Conservation (phyloP, 179 eudicot species). For the Patellifolia procumbens region DNA sequence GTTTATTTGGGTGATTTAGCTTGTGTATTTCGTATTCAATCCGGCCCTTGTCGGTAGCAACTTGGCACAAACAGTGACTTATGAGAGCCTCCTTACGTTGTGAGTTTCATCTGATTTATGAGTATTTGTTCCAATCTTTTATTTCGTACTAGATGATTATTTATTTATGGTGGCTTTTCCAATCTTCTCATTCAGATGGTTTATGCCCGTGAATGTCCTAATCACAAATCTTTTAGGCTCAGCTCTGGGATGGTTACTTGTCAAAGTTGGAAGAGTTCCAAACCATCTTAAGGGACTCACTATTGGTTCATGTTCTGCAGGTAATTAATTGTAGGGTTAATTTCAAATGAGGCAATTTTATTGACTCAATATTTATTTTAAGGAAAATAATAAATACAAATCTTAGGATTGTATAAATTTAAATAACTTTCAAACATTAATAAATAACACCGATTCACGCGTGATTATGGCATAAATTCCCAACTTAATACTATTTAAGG, state of each 20-base stretch:
- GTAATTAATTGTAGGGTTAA: no score
- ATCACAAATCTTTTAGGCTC: constrained; percentile 28
- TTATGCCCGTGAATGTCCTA: constrained; percentile 35
- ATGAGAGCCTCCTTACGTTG: constrained; percentile 56
- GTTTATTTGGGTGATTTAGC: constrained; percentile 30
- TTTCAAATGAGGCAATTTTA: no score
- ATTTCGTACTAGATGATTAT: not conserved
- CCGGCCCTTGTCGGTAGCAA: constrained; percentile 69
- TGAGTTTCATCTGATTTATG: constrained; percentile 23
- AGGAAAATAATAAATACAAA: no score
- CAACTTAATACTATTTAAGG: no score
- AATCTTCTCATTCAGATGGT: constrained; percentile 27
- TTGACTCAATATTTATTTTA: no score
- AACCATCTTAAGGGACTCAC: constrained; percentile 32
- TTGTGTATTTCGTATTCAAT: constrained; percentile 68
- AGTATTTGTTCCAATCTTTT: not conserved
- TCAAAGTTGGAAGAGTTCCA: constrained; percentile 29
- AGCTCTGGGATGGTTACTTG: constrained; percentile 32
- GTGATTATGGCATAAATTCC: no score
- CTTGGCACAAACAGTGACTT: constrained; percentile 64
- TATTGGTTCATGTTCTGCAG: constrained; percentile 34
- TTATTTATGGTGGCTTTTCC: not conserved
- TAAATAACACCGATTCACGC: no score
- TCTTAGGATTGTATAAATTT: no score
- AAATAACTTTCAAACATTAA: no score